Base-by-base conservation (phyloP, 169 alveolate genomes). In the Perkinsus olseni region DNA sequence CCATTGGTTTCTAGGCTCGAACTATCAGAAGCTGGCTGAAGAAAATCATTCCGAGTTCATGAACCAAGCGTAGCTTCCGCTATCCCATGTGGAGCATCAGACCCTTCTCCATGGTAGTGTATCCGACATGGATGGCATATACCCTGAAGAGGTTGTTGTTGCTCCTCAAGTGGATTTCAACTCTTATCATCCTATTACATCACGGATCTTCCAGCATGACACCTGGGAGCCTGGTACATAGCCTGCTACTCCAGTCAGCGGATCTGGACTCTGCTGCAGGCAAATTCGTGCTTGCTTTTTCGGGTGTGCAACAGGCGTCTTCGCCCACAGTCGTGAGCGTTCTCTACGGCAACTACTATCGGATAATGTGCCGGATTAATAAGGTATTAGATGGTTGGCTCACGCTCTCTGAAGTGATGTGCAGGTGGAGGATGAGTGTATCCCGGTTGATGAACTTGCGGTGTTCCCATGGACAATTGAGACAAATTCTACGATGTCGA, bases 141-240 rank as follows among this genome's bases (percentile, higher is more conserved):
- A 91, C 62, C 38, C 92, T 8, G 74, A 39, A 36, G 62, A 91
- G 40, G 92, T 91, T 50, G 13, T 39, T 20, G 40, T 91, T 1
- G 92, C 92, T 8, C 92, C 92, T 4, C 92, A 91, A 48, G 74
- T 38, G 21, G 39, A 38, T 50, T 91, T 91, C 92, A 91, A 91
- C 37, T 37, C 62, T 13, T 91, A 91, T 50, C 92, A 91, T 34
- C 92, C 92, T 4, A 48, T 91, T 10, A 91, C 92, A 0, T 20
- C 38, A 10, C 3, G 92, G 17, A 45, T 45, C 62, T 91, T 91
- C 39, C 92, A 91, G 74, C 92, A 91, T 48, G 92, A 91, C 62
- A 91, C 92, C 92, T 91, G 92, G 92, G 92, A 91, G 37, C 62
- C 92, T 39, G 92, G 92, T 38, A 91, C 38, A 48, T 91, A 38